phyloP scores from a whole-genome alignment of 2,329 filamentous ascomycete genomes.

The Alternaria sp. region DNA sequence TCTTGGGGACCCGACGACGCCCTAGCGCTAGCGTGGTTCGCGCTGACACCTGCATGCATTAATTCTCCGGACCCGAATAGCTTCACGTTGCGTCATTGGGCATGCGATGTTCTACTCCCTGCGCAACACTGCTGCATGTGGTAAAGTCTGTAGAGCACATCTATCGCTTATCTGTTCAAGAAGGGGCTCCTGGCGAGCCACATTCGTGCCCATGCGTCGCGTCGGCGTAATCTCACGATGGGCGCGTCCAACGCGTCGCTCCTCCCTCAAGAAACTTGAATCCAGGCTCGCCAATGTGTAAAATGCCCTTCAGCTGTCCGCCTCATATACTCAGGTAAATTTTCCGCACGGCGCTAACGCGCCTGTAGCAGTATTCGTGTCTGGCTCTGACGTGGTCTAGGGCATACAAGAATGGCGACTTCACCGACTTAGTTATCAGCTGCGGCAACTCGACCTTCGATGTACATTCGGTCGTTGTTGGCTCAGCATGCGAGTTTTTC shows the following conservation, averaged over 20 bases:
- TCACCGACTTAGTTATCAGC: slow-evolving; percentile 26
- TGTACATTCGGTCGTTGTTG: slow-evolving; percentile 24
- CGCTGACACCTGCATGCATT: slow-evolving; percentile 10
- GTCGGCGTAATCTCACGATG: not conserved
- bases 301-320: not conserved
- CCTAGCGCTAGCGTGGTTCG: slow-evolving; percentile 12
- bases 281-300: not conserved
- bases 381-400: not conserved
- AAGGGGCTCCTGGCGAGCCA: not conserved
- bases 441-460: slow-evolving; percentile 18
- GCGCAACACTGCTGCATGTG: not conserved
- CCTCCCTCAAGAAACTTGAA: not conserved
- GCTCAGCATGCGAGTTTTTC: slow-evolving; percentile 24
- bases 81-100: not conserved
- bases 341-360: not conserved
- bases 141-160: not conserved
- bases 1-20: slow-evolving; percentile 12
- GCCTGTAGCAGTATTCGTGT: too few species aligned
- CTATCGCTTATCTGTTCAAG: not conserved
- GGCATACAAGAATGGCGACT: slow-evolving; percentile 19
- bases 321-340: not conserved
- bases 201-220: not conserved
- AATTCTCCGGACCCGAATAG: slow-evolving; percentile 4
- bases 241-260: not conserved
- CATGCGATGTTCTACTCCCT: not conserved